Conservation (phyloP, 1,284 basidiomycete species). For the Rhodotorula sp. region DNA sequence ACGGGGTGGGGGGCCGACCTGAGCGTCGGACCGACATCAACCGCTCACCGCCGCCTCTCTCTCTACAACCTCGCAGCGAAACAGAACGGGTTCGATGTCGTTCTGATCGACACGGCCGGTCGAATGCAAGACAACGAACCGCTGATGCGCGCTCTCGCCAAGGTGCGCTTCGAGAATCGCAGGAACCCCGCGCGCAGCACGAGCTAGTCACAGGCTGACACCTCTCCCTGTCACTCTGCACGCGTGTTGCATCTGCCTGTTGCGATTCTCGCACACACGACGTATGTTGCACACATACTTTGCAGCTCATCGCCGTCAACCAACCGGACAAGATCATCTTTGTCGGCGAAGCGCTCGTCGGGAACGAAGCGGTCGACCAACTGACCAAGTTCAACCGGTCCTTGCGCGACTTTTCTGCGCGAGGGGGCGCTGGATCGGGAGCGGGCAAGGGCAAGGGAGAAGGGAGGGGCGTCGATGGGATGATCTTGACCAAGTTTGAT, state of each 20-base stretch:
- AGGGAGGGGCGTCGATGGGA: conserved; percentile 89
- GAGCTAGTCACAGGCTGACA: too few species aligned
- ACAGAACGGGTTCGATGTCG: conserved; percentile 86
- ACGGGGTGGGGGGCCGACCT: too few species aligned
- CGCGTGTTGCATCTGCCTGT: too few species aligned
- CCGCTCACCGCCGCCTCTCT: neutral
- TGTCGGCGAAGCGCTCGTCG: conserved; percentile 92
- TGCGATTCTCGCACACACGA: too few species aligned
- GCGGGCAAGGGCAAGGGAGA: conserved; percentile 54
- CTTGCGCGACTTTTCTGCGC: conserved; percentile 79
- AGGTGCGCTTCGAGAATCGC: conserved; percentile 56
- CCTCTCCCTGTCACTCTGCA: too few species aligned
- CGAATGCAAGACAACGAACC: conserved; percentile 99
- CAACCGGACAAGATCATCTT: conserved; percentile 94
- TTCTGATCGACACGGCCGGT: conserved; percentile 95
- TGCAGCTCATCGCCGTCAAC: conserved; percentile 80
- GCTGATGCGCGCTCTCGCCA: conserved; percentile 95
- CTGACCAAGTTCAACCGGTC: conserved; percentile 90
- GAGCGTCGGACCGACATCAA: too few species aligned
- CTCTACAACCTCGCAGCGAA: conserved; percentile 57
- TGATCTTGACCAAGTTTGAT: conserved; percentile 96
- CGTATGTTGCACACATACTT: neutral
- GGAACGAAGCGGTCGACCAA: conserved; percentile 95
- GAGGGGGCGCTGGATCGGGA: conserved; percentile 49
- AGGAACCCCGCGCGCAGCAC: too few species aligned